Evolutionary conservation across 1,284 basidiomycete species (phyloP), one percentile per base, ranked within the genome.

Genomic region (Trametes pubescens): DNA sequence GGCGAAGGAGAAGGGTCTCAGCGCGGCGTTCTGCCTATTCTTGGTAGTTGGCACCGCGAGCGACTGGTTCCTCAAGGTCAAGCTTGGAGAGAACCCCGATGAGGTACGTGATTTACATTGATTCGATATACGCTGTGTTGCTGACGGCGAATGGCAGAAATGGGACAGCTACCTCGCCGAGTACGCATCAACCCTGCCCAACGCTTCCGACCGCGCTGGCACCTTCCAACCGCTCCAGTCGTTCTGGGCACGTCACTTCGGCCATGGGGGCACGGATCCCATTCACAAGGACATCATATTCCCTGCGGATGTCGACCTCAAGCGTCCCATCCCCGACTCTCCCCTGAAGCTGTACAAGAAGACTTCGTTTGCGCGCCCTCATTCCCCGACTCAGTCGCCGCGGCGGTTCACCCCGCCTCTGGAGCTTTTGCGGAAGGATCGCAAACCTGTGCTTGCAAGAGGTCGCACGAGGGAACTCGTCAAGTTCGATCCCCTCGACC

Each of bases 141-240:
- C 43, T 43, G 62, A 34, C 46, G 57, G 22, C 46, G 53, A 22
- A 21, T 40, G 37, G 21, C 67, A 89, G 87, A 87, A 87, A 79
- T 91, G 89, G 89, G 87, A 91, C 69, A 78, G 76, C 18, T 90
- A 88, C 66, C 83, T 91, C 18, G 82, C 86, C 3, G 81, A 84
- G 35, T 90, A 89, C 65, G 77, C 84, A 5, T 72, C 82, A 8
- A 81, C 81, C 57, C 80, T 89, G 18, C 81, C 80, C 9, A 76
- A 74, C 61, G 66, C 70, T 22, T 46, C 81, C 77, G 73, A 75
- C 54, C 76, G 80, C 32, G 76, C 78, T 3, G 81, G 81, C 0
- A 72, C 69, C 0, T 83, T 81, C 76, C 74, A 76, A 29, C 87
- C 88, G 6, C 71, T 82, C 13, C 73, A 75, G 2, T 82, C 85